Base-by-base conservation (phyloP, 345 rosid genomes). In the Cochlearia excelsa region DNA sequence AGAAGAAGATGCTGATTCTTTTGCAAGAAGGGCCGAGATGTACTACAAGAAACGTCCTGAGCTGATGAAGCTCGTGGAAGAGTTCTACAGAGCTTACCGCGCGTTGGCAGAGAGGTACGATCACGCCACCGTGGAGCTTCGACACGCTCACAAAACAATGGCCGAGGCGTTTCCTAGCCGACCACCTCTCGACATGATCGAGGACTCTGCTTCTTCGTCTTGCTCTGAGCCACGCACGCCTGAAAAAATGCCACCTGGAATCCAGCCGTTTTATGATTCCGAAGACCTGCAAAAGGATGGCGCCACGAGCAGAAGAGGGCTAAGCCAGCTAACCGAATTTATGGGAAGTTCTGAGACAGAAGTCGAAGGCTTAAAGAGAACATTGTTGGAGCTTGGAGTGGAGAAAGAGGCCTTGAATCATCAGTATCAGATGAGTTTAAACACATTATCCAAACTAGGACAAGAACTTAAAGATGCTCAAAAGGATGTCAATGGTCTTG, bases 1-100 rank as follows among this genome's bases (percentile, higher is more conserved):
- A 2, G 99, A 94, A 79, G 90, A 85, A 80, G 99, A 94, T 73
- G 97, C 99, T 9, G 99, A 94, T 83, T 90, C 97, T 27, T 94
- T 94, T 81, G 97, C 99, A 42, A 90, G 89, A 75, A 81, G 97
- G 54, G 99, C 99, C 5, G 99, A 94, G 66, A 94, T 94, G 99
- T 94, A 90, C 66, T 94, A 87, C 71, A 85, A 87, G 82, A 87
- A 88, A 78, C 96, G 97, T 38, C 99, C 99, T 1, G 99, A 94
- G 85, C 92, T 94, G 23, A 87, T 94, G 92, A 84, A 90, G 68
- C 51, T 94, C 35, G 99, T 94, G n/a, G 99, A 94, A 79, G 99
- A 94, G 76, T 80, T 94, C 53, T 94, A 94, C 72, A 79, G 99
- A 75, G 99, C 99, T 63, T 94, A 94, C 51, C 97, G 97, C 63